Percentiles rank a stretch among this genome's conserved stretches.
Evolutionary conservation across 345 rosid species (phyloP).

Genomic region (Anastatica hierochuntica): DNA sequence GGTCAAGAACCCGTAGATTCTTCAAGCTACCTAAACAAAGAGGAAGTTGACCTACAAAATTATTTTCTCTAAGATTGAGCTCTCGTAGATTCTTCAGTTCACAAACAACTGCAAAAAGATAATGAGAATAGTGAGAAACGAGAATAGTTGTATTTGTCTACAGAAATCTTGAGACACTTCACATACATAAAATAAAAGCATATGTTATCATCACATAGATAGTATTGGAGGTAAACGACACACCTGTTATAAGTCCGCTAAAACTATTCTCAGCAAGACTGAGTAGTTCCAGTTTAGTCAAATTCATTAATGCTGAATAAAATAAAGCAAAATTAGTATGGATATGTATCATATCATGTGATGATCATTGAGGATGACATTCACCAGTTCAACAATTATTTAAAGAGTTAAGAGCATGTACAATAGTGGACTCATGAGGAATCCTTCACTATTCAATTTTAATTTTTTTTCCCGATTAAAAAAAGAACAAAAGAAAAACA

Average conservation of each 20-base stretch:
- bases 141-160: too few species aligned
- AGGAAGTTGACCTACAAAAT: not conserved
- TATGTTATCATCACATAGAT: not conserved
- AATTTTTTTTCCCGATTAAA: too few species aligned
- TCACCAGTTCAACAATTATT: too few species aligned
- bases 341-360: not conserved
- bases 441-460: too few species aligned
- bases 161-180: too few species aligned
- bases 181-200: too few species aligned
- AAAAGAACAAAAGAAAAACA: too few species aligned
- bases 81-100: conserved; percentile 5
- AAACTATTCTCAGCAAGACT: not conserved
- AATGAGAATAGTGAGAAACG: not conserved
- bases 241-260: not conserved
- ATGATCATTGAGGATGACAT: not conserved
- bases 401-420: too few species aligned
- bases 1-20: conserved; percentile 3
- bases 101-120: not conserved
- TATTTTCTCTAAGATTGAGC: not conserved
- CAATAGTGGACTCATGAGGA: too few species aligned
- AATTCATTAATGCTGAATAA: not conserved
- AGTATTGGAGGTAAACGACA: not conserved
- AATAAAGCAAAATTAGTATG: not conserved
- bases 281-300: not conserved
- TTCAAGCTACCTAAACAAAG: not conserved